Conservation (phyloP, 2,329 filamentous ascomycete species). For the Botrytis aclada region DNA sequence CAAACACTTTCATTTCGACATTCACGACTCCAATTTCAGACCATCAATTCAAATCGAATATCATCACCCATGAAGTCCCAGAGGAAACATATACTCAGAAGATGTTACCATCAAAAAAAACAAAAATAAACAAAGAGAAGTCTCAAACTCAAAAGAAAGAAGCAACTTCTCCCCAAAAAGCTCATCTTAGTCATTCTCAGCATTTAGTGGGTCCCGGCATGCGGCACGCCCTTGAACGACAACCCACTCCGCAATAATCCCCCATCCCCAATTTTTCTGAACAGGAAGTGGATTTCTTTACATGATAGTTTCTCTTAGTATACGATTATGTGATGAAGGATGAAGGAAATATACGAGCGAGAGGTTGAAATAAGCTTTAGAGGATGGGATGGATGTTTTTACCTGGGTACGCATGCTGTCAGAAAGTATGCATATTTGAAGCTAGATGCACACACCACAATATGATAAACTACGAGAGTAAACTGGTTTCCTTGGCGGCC, state of each 20-base stretch:
- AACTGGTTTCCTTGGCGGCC: background rate
- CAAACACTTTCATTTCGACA: background rate
- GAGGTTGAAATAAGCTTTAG: slow-evolving; percentile 4
- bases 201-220: background rate
- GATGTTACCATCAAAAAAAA: background rate
- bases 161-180: background rate
- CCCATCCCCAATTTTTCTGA: background rate
- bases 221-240: background rate
- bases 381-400: background rate
- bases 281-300: background rate
- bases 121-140: background rate
- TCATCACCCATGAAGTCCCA: background rate
- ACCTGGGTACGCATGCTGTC: background rate
- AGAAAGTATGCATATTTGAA: background rate
- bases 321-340: background rate
- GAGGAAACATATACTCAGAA: background rate
- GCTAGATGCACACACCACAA: background rate
- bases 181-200: background rate
- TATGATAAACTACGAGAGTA: background rate
- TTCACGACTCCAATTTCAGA: background rate
- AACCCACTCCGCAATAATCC: background rate
- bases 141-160: background rate
- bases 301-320: background rate
- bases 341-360: background rate
- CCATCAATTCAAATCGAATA: background rate